Percentiles rank a stretch among this genome's conserved stretches.
These are phyloP conservation scores for Conticribra weissflogii DNA, from an alignment of 108 stramenopile species.

Conservation along the genomic window DNA sequence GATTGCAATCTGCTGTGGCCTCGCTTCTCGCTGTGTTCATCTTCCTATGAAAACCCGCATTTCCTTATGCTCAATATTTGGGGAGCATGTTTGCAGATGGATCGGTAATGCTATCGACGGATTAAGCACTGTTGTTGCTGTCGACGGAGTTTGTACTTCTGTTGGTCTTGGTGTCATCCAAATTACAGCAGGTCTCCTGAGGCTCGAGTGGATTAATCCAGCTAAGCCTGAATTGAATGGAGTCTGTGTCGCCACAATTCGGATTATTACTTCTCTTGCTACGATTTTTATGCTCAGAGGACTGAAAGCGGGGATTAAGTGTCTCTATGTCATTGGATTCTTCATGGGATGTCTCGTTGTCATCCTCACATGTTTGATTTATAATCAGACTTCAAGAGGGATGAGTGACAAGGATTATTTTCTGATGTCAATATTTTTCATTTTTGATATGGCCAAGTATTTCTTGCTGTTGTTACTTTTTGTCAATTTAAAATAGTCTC, in stretches of 20 bases:
- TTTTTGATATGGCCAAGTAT: no score
- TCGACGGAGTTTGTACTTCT: slow-evolving; percentile 61
- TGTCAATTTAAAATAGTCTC: no score
- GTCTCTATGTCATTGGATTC: slow-evolving; percentile 55
- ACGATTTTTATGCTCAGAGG: slow-evolving; percentile 62
- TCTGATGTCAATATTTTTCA: no score
- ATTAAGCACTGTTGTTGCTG: slow-evolving; percentile 57
- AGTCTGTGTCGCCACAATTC: slow-evolving; percentile 41
- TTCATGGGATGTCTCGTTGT: slow-evolving; percentile 50
- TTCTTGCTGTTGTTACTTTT: no score
- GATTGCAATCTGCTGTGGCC: slow-evolving; percentile 49
- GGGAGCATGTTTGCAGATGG: slow-evolving; percentile 69
- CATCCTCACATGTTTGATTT: slow-evolving; percentile 48
- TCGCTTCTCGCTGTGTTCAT: slow-evolving; percentile 47
- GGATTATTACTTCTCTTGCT: slow-evolving; percentile 56
- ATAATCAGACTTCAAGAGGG: no score
- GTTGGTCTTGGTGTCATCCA: slow-evolving; percentile 65
- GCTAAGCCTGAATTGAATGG: slow-evolving; percentile 9
- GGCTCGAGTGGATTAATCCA: slow-evolving; percentile 39
- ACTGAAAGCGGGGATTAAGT: slow-evolving; percentile 57
- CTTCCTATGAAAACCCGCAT: slow-evolving; percentile 61
- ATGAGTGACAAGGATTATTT: no score
- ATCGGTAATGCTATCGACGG: slow-evolving; percentile 67
- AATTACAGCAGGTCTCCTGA: slow-evolving; percentile 47
- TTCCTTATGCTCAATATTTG: slow-evolving; percentile 63